Percentiles rank a stretch among this genome's conserved stretches.
Conservation (phyloP, 1,284 basidiomycete genomes). For the Trametes sp. region DNA sequence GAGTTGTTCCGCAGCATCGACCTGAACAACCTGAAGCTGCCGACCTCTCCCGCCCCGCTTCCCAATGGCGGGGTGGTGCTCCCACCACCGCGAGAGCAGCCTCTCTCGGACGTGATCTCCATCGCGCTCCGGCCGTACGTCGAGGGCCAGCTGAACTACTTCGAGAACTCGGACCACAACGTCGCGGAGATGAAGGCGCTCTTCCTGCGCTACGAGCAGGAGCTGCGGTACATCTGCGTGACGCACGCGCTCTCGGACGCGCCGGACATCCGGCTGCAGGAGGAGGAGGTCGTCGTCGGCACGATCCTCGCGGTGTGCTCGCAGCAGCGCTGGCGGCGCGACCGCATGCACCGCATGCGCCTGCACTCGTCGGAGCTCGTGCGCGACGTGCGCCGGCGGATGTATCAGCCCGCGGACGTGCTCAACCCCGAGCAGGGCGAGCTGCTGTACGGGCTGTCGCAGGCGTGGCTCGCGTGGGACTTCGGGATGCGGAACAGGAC, state of each 20-base stretch:
- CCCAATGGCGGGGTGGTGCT: constrained; percentile 16
- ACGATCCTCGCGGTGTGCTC: constrained; percentile 70
- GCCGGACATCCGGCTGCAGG: constrained; percentile 62
- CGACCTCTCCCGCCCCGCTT: constrained; percentile 28
- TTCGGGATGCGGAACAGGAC: constrained; percentile 54
- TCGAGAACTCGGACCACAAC: constrained; percentile 42
- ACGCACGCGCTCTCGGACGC: constrained; percentile 71
- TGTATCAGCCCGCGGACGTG: constrained; percentile 46
- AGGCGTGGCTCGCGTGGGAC: constrained; percentile 72
- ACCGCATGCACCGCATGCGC: constrained; percentile 69
- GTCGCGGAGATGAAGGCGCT: constrained; percentile 46
- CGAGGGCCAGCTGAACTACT: constrained; percentile 45
- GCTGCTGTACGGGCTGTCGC: constrained; percentile 52
- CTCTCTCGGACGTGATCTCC: constrained; percentile 58
- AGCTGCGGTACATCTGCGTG: constrained; percentile 72
- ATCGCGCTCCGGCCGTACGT: constrained; percentile 50
- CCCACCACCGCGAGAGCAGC: constrained; percentile 21
- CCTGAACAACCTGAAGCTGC: constrained; percentile 50
- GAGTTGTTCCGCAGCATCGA: constrained; percentile 68
- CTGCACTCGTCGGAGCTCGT: constrained; percentile 63
- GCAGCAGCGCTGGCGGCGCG: constrained; percentile 64
- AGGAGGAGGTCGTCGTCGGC: constrained; percentile 78
- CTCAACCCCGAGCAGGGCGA: constrained; percentile 41
- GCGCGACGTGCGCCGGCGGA: constrained; percentile 54
- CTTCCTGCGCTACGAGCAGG: constrained; percentile 64